Evolutionary conservation across 805 yeast species (phyloP).

Genomic region (Metschnikowia gruessii): DNA sequence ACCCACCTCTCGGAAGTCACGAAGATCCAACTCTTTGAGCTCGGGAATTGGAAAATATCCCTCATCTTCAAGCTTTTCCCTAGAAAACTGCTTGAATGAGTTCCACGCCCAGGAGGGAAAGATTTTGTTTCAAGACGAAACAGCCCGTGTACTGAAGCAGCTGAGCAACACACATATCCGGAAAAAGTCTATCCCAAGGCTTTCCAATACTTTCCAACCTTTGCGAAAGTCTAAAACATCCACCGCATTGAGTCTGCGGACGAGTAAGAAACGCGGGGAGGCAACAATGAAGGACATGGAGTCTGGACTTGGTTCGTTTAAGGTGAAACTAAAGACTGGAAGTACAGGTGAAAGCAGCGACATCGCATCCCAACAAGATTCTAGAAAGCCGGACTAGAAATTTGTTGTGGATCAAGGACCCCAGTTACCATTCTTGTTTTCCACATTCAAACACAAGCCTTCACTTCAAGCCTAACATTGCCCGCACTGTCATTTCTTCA

Average conservation of each 20-base stretch:
- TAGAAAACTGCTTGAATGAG: conserved; percentile 19
- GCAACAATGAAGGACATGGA: conserved; percentile 25
- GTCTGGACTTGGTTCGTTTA: conserved; percentile 30
- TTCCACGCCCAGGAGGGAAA: conserved; percentile 16
- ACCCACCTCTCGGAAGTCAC: neutral
- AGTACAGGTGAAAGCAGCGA: neutral
- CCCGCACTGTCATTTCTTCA: neutral
- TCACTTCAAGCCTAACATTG: neutral
- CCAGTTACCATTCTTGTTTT: neutral
- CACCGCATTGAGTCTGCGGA: conserved; percentile 9
- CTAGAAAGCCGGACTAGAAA: neutral
- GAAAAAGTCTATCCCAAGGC: conserved; percentile 10
- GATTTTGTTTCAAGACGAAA: conserved; percentile 19
- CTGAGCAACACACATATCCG: conserved; percentile 10
- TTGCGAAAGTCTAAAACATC: conserved; percentile 14
- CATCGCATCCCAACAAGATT: neutral
- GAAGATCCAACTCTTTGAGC: conserved; percentile 13
- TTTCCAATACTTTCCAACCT: conserved; percentile 5
- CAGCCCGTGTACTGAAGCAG: conserved; percentile 15
- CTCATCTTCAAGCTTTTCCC: conserved; percentile 13
- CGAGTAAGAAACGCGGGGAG: conserved; percentile 8
- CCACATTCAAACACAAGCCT: neutral
- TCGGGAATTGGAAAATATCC: conserved; percentile 3
- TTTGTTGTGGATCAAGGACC: neutral
- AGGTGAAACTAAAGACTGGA: conserved; percentile 17